These are phyloP conservation scores for Aspergillus mulundensis DNA, from an alignment of 495 filamentous ascomycete species.

Conservation along the genomic window DNA sequence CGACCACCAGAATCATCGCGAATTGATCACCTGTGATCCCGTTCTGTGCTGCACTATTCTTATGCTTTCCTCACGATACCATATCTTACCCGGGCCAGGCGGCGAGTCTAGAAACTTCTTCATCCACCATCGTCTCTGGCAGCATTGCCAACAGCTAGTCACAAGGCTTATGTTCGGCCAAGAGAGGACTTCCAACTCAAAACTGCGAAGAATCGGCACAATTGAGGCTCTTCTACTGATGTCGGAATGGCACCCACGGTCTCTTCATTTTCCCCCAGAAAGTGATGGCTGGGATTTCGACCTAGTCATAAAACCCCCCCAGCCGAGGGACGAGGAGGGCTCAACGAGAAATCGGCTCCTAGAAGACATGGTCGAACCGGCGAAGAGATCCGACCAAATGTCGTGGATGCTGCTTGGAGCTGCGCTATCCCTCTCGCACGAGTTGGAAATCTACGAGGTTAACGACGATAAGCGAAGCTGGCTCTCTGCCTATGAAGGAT, in stretches of 20 bases:
- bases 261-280: conserved; percentile 51
- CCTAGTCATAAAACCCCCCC: conserved; percentile 24
- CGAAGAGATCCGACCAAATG: conserved; percentile 52
- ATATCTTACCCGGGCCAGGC: conserved; percentile 48
- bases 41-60: conserved; percentile 49
- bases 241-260: conserved; percentile 54
- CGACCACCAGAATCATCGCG: conserved; percentile 40
- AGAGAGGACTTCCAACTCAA: conserved; percentile 44
- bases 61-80: conserved; percentile 52
- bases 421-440: conserved; percentile 48
- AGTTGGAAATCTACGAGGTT: conserved; percentile 48
- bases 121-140: conserved; percentile 52
- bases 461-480: conserved; percentile 26
- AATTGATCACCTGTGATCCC: conserved; percentile 45
- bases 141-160: conserved; percentile 49
- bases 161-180: conserved; percentile 50
- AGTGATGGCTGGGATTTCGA: conserved; percentile 49
- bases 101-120: conserved; percentile 52
- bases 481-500: conserved; percentile 22
- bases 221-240: conserved; percentile 51
- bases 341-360: conserved; percentile 36
- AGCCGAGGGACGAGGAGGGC: conserved; percentile 16
- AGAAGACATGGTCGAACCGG: conserved; percentile 50
- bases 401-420: conserved; percentile 54
- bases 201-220: conserved; percentile 45